phyloP scores from a whole-genome alignment of 345 rosid genomes.

The Litchi chinensis region DNA sequence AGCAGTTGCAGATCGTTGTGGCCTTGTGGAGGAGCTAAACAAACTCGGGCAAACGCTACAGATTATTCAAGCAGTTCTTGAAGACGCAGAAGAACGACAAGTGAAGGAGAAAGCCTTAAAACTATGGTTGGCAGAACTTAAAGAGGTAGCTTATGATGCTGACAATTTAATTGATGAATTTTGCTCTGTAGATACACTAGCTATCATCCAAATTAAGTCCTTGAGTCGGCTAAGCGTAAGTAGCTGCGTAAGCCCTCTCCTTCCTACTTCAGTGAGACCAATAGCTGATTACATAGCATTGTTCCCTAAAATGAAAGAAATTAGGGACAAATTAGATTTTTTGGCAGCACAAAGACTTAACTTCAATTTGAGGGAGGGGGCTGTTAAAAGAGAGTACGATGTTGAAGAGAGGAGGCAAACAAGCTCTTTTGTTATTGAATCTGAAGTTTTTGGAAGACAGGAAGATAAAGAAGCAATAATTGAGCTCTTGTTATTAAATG shows the following conservation, averaged over 20 bases:
- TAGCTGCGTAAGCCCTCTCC: background rate
- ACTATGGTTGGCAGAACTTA: constrained; percentile 25
- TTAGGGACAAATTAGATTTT: constrained; percentile 18
- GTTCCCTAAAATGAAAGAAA: constrained; percentile 16
- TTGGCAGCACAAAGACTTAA: constrained; percentile 19
- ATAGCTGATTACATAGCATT: background rate
- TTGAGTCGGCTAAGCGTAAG: constrained; percentile 5
- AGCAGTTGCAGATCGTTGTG: background rate
- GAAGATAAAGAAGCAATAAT: constrained; percentile 6
- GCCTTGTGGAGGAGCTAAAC: background rate
- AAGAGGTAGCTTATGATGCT: constrained; percentile 21
- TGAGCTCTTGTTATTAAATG: background rate
- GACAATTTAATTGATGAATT: constrained; percentile 32
- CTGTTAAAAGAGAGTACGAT: background rate
- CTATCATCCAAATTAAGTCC: background rate
- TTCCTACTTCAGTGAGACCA: background rate
- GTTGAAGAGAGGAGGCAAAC: constrained; percentile 10
- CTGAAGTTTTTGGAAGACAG: constrained; percentile 9
- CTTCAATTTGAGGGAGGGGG: constrained; percentile 20
- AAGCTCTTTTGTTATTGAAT: constrained; percentile 8
- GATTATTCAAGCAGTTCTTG: constrained; percentile 23
- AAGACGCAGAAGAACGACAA: constrained; percentile 30
- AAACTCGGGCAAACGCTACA: constrained; percentile 7
- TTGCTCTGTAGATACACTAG: background rate
- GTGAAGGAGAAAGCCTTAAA: constrained; percentile 6